phyloP scores from a whole-genome alignment of 148 eudicot genomes.

The Polygonum maritimum region DNA sequence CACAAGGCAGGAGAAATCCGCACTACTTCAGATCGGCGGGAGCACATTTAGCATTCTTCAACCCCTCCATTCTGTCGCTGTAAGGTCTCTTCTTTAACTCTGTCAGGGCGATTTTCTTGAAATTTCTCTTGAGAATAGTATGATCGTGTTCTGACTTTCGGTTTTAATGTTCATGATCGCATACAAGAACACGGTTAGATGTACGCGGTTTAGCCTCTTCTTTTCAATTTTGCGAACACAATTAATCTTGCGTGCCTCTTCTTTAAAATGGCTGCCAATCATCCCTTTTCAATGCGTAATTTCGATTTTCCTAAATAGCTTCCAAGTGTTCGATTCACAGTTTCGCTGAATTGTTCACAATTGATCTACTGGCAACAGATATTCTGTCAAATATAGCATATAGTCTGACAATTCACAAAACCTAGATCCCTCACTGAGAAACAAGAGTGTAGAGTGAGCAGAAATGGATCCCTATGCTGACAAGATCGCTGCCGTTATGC shows the following conservation, averaged over 20 bases:
- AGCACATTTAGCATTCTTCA: background rate
- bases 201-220: background rate
- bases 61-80: background rate
- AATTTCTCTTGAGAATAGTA: background rate
- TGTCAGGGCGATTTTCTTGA: background rate
- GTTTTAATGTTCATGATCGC: background rate
- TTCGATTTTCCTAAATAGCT: background rate
- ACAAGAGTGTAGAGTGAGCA: background rate
- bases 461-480: conserved; percentile 6
- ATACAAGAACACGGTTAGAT: background rate
- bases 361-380: background rate
- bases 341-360: background rate
- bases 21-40: background rate
- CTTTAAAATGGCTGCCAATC: background rate
- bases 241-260: too few species aligned
- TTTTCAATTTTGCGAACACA: background rate
- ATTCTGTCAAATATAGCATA: background rate
- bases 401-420: background rate
- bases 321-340: background rate
- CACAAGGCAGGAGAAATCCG: background rate
- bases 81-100: background rate
- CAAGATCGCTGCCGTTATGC: background rate
- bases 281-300: background rate
- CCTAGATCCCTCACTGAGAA: background rate
- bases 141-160: background rate